Evolutionary conservation across 2,329 filamentous ascomycete genomes (phyloP).

Genomic region (Diaporthe citriasiana): DNA sequence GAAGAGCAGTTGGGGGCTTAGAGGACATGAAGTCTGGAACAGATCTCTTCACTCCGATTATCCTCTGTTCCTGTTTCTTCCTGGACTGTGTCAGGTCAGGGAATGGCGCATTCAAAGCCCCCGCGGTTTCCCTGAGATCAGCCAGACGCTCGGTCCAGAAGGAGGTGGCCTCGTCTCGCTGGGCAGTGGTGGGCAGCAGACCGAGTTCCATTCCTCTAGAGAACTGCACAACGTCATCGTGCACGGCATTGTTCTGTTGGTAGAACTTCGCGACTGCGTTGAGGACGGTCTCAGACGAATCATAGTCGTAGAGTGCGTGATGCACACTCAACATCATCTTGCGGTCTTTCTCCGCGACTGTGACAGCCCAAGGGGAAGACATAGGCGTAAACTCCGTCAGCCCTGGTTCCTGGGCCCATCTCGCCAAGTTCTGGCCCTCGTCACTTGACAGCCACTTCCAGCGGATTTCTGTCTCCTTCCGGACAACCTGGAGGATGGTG

Average conservation of each 20-base stretch:
- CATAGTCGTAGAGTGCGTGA: constrained; percentile 75
- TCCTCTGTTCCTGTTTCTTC: constrained; percentile 42
- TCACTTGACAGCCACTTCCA: constrained; percentile 40
- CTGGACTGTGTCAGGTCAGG: constrained; percentile 47
- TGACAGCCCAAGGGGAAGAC: constrained; percentile 54
- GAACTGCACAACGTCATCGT: constrained; percentile 37
- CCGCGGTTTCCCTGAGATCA: constrained; percentile 38
- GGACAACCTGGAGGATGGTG: constrained; percentile 44
- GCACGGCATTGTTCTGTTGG: constrained; percentile 14
- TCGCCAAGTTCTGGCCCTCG: constrained; percentile 38
- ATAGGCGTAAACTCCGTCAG: constrained; percentile 14
- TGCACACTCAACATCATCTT: constrained; percentile 61
- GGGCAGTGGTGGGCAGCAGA: constrained; percentile 43
- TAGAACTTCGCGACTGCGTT: constrained; percentile 41
- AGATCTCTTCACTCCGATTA: constrained; percentile 36
- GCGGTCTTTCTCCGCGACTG: constrained; percentile 47
- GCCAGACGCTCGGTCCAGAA: constrained; percentile 43
- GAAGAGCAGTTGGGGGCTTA: constrained; percentile 19
- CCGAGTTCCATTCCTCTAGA: constrained; percentile 45
- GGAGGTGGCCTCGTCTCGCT: constrained; percentile 44
- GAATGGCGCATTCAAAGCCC: constrained; percentile 45
- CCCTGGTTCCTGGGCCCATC: constrained; percentile 37
- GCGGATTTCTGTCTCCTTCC: constrained; percentile 32
- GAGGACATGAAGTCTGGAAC: constrained; percentile 23
- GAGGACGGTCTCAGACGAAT: constrained; percentile 45